A percentile compares a stretch with the other conserved stretches of the same genome.
These are phyloP conservation scores for Chaetomium tenue DNA, from an alignment of 495 filamentous ascomycete genomes.

Conservation along the genomic window DNA sequence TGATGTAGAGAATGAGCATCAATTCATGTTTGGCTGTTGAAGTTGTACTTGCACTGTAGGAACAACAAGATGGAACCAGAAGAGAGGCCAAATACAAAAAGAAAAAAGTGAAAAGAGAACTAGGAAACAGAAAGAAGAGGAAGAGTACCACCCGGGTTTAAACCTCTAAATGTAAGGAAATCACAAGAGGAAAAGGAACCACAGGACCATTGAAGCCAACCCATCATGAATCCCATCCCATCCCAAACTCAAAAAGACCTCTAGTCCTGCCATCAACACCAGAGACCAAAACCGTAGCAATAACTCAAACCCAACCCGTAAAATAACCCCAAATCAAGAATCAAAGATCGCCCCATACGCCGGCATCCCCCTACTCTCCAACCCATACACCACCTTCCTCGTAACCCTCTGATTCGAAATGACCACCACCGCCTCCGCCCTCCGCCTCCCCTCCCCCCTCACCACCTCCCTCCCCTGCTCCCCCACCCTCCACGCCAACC, in stretches of 20 bases:
- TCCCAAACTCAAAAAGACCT: not conserved
- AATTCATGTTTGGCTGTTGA: too few relatives aligned
- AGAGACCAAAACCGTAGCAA: not conserved
- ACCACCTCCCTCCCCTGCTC: constrained; percentile 54
- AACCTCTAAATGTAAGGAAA: not conserved
- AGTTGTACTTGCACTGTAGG: too few relatives aligned
- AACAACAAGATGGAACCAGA: too few relatives aligned
- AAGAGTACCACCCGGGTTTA: not conserved
- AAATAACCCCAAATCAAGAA: constrained; percentile 47
- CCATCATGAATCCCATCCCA: too few relatives aligned
- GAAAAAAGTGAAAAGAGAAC: not conserved
- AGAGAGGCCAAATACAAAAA: not conserved
- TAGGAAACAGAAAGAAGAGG: not conserved
- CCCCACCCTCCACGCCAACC: constrained; percentile 56
- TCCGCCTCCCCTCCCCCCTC: constrained; percentile 36
- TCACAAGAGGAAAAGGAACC: not conserved
- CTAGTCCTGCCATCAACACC: too few relatives aligned
- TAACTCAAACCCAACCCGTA: not conserved
- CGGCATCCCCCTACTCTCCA: constrained; percentile 66
- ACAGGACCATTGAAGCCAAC: not conserved
- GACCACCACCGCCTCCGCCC: constrained; percentile 68
- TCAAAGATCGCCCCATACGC: constrained; percentile 82
- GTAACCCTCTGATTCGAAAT: constrained; percentile 75
- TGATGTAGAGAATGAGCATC: too few relatives aligned
- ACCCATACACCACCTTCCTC: constrained; percentile 66